Conservation (phyloP, 179 eudicot genomes). For the Vitellaria paradoxa region DNA sequence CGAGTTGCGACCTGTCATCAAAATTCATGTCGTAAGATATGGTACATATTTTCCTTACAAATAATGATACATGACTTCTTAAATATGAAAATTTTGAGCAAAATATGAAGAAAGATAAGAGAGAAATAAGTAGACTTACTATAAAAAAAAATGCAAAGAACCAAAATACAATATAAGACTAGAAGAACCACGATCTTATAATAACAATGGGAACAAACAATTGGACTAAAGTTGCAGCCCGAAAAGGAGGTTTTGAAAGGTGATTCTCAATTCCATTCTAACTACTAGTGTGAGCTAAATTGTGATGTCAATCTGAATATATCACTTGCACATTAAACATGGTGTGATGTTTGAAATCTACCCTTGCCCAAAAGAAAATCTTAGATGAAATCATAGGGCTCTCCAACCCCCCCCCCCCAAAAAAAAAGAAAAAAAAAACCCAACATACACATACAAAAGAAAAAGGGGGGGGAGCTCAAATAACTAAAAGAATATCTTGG, state of each 20-base stretch:
- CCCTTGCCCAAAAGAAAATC: not conserved
- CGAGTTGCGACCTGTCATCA: constrained; percentile 82
- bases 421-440: not conserved
- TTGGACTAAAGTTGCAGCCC: not conserved
- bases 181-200: not conserved
- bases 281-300: not conserved
- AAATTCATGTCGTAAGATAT: constrained; percentile 1
- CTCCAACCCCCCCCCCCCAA: not conserved
- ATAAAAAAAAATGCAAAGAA: not conserved
- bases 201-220: too few relatives aligned
- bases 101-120: not conserved
- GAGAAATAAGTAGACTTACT: not conserved
- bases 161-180: not conserved
- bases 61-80: not conserved
- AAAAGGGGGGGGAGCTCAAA: too few relatives aligned
- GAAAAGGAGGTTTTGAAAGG: not conserved
- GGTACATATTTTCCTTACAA: not conserved
- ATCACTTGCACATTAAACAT: constrained; percentile 1
- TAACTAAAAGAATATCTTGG: not conserved
- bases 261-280: not conserved
- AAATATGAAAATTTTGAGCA: not conserved
- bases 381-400: too few relatives aligned
- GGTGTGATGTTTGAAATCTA: not conserved
- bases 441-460: too few relatives aligned
- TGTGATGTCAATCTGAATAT: too few relatives aligned